These are phyloP conservation scores for Mallotus nudiflorus DNA, from an alignment of 345 rosid genomes.

Conservation along the genomic window DNA sequence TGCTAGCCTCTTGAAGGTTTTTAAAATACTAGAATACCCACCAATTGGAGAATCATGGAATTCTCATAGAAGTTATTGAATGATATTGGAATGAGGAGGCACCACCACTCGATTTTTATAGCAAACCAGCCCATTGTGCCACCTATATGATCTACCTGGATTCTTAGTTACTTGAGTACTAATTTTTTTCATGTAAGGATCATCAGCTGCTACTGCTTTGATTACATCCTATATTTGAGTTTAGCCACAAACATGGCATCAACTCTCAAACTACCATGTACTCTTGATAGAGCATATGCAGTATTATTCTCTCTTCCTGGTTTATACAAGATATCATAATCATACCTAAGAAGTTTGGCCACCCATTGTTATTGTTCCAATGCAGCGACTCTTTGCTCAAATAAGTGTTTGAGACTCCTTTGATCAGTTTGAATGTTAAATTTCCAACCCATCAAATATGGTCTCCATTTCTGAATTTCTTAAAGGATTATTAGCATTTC, in stretches of 20 bases:
- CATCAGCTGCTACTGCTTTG: background rate
- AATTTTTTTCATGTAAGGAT: background rate
- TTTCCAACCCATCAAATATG: background rate
- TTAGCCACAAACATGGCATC: background rate
- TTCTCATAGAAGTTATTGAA: background rate
- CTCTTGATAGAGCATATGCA: background rate
- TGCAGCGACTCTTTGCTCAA: accelerated
- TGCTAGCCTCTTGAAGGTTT: background rate
- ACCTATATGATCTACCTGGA: background rate
- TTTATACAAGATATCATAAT: background rate
- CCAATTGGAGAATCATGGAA: background rate
- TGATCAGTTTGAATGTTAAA: background rate
- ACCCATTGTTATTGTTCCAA: background rate
- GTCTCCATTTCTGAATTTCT: background rate
- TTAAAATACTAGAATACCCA: background rate
- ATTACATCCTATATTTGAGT: background rate
- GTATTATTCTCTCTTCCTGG: background rate
- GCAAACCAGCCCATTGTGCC: background rate
- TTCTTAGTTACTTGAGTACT: background rate
- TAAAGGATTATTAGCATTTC: background rate
- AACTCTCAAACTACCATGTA: background rate
- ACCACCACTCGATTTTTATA: background rate
- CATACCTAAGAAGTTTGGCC: background rate
- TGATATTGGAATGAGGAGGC: background rate
- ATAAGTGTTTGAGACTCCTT: background rate